phyloP scores from a whole-genome alignment of 1,284 basidiomycete species.

The Baeospora myosura region DNA sequence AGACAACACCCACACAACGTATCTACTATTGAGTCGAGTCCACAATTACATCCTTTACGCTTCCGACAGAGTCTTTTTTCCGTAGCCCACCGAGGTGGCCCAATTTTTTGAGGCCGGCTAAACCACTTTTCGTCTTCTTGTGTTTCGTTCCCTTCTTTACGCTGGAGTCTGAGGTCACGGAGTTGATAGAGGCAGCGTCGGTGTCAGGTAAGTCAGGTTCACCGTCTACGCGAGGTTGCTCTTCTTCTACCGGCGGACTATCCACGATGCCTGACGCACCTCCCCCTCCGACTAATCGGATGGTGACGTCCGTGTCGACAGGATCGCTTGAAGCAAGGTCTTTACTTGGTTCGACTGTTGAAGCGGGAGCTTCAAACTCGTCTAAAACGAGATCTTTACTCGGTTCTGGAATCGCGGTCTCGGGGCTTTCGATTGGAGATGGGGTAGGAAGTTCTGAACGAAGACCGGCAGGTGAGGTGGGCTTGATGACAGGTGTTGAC shows the following conservation, averaged over 20 bases:
- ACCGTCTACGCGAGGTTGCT: slow-evolving; percentile 20
- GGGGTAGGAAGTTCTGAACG: no score
- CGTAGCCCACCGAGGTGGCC: slow-evolving; percentile 38
- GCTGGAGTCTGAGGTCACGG: slow-evolving; percentile 16
- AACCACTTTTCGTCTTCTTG: slow-evolving; percentile 50
- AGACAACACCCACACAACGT: neutral
- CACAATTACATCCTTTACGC: slow-evolving; percentile 25
- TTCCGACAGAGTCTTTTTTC: slow-evolving; percentile 48
- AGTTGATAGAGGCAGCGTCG: slow-evolving; percentile 20
- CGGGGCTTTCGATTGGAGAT: slow-evolving; percentile 4
- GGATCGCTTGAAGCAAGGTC: slow-evolving; percentile 5
- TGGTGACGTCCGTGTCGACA: slow-evolving; percentile 29
- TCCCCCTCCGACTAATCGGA: slow-evolving; percentile 52
- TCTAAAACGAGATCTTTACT: no score
- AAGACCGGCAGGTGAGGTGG: slow-evolving; percentile 12
- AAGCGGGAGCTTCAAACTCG: no score
- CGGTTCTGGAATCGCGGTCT: slow-evolving; percentile 1
- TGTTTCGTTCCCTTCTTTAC: slow-evolving; percentile 32
- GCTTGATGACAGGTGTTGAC: slow-evolving; percentile 24
- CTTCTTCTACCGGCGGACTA: slow-evolving; percentile 18
- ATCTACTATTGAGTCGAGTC: slow-evolving; percentile 8
- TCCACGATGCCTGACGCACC: slow-evolving; percentile 29
- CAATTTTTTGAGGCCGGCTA: slow-evolving; percentile 50
- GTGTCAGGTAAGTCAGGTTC: slow-evolving; percentile 11
- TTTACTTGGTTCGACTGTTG: neutral